These are phyloP conservation scores for Eucalyptus viminalis DNA, from an alignment of 345 rosid species.

Conservation along the genomic window DNA sequence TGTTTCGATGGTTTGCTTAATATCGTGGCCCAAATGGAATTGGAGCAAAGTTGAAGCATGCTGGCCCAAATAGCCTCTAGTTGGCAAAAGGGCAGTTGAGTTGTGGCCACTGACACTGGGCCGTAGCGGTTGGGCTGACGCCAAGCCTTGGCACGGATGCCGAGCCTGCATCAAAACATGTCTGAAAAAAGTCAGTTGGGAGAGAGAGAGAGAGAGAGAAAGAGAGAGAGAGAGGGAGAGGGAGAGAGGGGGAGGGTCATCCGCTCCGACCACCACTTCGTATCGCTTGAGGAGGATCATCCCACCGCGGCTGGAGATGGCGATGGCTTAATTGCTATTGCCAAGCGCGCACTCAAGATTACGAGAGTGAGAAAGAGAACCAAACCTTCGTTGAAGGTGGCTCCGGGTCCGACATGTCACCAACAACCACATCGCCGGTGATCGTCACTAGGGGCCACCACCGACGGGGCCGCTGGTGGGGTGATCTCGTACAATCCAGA, in stretches of 20 bases:
- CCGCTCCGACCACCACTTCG: background rate
- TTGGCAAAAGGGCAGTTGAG: background rate
- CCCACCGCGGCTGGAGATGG: background rate
- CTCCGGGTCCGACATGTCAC: background rate
- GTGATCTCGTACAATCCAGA: background rate
- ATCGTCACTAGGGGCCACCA: background rate
- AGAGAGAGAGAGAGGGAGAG: too few species aligned
- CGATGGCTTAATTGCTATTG: background rate
- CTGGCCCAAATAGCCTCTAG: background rate
- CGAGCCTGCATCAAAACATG: rapidly evolving
- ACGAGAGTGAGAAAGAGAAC: background rate
- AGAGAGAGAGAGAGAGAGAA: too few species aligned
- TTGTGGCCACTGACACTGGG: background rate
- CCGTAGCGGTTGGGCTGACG: background rate
- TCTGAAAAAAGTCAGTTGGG: rapidly evolving
- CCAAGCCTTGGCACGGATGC: background rate
- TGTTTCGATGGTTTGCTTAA: background rate
- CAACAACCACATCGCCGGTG: background rate
- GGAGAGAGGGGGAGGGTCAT: too few species aligned
- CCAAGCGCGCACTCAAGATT: background rate
- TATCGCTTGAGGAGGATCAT: background rate
- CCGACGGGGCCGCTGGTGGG: background rate
- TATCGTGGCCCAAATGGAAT: background rate
- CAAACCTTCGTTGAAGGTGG: background rate
- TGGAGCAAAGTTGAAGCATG: background rate